Conservation (phyloP, 164 flowering plant genomes). For the Magnolia changhungtana region DNA sequence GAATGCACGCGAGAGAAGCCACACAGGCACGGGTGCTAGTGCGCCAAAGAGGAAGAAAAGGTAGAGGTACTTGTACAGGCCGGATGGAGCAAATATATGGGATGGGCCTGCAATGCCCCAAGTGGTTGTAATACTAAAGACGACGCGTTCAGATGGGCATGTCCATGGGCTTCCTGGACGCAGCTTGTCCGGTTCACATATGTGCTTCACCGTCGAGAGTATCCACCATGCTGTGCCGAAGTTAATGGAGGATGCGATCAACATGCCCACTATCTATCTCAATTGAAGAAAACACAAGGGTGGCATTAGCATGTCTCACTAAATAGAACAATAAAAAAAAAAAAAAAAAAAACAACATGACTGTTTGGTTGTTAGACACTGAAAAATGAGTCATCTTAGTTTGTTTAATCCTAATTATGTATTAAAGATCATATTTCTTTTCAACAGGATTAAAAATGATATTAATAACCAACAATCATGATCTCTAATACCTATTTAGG, state of each 20-base stretch:
- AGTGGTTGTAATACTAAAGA: constrained; percentile 16
- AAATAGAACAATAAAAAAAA: no score
- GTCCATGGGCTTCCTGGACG: constrained; percentile 27
- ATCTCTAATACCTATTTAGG: no score
- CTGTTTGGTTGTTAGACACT: no score
- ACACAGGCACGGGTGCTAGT: neutral
- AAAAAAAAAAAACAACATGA: no score
- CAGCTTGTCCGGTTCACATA: constrained; percentile 9
- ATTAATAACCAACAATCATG: no score
- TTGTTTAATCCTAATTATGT: no score
- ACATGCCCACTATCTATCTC: neutral
- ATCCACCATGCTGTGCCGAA: constrained; percentile 20
- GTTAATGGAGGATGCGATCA: neutral
- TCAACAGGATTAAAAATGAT: no score
- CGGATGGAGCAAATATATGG: neutral
- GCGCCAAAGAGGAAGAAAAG: neutral
- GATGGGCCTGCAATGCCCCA: constrained; percentile 14
- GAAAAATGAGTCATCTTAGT: no score
- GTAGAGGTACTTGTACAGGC: neutral
- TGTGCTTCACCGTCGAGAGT: constrained; percentile 8
- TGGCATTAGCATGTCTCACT: neutral
- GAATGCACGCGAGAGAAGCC: neutral
- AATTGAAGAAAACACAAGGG: neutral
- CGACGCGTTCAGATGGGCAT: constrained; percentile 14
- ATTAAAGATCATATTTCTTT: no score